Evolutionary conservation across 352 stramenopile species (phyloP).

Genomic region (Phytophthora tubulina): DNA sequence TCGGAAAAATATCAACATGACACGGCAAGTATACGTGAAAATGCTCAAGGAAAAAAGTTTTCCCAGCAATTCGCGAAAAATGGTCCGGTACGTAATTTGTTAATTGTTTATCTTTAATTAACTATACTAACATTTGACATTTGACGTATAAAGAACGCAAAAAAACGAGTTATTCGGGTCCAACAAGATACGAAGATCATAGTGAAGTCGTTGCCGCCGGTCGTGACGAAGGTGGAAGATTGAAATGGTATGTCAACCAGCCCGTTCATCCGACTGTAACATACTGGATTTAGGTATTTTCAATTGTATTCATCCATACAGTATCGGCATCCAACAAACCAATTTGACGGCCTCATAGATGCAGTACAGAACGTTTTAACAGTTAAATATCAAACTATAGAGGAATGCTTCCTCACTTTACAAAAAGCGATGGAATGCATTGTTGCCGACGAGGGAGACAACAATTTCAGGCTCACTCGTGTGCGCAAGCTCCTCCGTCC

Average conservation of each 20-base stretch:
- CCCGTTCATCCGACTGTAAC: slow-evolving; percentile 7
- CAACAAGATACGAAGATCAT: slow-evolving; percentile 23
- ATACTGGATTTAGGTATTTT: slow-evolving; percentile 17
- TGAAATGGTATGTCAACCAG: slow-evolving; percentile 19
- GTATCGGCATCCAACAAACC: slow-evolving; percentile 11
- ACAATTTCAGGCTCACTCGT: slow-evolving; percentile 10
- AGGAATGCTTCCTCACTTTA: slow-evolving; percentile 9
- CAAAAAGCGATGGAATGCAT: slow-evolving; percentile 18
- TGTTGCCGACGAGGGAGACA: slow-evolving; percentile 3
- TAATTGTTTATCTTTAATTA: slow-evolving; percentile 7
- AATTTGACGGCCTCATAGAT: not conserved
- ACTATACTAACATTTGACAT: slow-evolving; percentile 5
- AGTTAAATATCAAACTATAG: not conserved
- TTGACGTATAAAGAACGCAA: slow-evolving; percentile 12
- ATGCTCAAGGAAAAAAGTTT: slow-evolving; percentile 22
- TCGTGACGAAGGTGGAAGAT: slow-evolving; percentile 6
- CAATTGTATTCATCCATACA: slow-evolving; percentile 13
- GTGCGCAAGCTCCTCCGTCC: not conserved
- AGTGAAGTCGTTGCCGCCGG: slow-evolving; percentile 6
- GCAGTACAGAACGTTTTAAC: not conserved
- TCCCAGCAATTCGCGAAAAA: slow-evolving; percentile 18
- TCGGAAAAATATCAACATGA: slow-evolving; percentile 26
- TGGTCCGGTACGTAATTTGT: slow-evolving; percentile 18
- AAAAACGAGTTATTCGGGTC: slow-evolving; percentile 12
- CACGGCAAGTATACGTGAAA: slow-evolving; percentile 4